phyloP scores from a whole-genome alignment of 1,139 yeast species.

The Geotrichum cucujoidarum region DNA sequence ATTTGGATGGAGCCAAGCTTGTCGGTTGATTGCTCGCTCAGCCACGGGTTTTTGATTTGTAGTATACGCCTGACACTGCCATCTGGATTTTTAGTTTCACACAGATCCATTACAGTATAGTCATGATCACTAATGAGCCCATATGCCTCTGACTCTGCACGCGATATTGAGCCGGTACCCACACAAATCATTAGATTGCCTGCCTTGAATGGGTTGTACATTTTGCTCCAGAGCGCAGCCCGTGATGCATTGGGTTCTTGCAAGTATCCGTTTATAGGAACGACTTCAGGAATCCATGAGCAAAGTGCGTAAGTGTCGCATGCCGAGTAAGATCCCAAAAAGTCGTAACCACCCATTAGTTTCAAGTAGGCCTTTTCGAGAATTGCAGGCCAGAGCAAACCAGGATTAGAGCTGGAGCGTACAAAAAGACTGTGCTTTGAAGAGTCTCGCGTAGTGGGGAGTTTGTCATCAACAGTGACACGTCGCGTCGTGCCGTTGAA shows the following conservation, averaged over 20 bases:
- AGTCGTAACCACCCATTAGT: conserved; percentile 59
- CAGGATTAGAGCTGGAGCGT: conserved; percentile 41
- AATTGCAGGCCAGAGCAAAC: conserved; percentile 61
- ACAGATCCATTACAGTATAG: conserved; percentile 49
- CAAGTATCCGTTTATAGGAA: conserved; percentile 35
- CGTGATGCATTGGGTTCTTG: conserved; percentile 29
- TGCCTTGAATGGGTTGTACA: conserved; percentile 32
- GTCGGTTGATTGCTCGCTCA: conserved; percentile 20
- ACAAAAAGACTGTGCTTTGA: conserved; percentile 31
- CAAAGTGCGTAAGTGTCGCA: conserved; percentile 61
- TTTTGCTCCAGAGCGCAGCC: conserved; percentile 38
- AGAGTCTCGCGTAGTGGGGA: conserved; percentile 36
- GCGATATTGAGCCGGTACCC: conserved; percentile 57
- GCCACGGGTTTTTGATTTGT: conserved; percentile 55
- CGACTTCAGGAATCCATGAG: conserved; percentile 73
- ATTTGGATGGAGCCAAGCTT: conserved; percentile 16
- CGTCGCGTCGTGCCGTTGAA: conserved; percentile 59
- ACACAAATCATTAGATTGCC: conserved; percentile 52
- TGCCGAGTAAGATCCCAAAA: conserved; percentile 73
- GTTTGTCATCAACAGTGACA: conserved; percentile 47
- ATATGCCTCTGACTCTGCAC: conserved; percentile 38
- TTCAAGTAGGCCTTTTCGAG: conserved; percentile 73
- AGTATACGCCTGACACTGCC: conserved; percentile 27
- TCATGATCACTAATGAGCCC: conserved; percentile 62
- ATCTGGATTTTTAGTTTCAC: conserved; percentile 22